Evolutionary conservation across 495 filamentous ascomycete species (phyloP).

Genomic region (Penicillium taxi): DNA sequence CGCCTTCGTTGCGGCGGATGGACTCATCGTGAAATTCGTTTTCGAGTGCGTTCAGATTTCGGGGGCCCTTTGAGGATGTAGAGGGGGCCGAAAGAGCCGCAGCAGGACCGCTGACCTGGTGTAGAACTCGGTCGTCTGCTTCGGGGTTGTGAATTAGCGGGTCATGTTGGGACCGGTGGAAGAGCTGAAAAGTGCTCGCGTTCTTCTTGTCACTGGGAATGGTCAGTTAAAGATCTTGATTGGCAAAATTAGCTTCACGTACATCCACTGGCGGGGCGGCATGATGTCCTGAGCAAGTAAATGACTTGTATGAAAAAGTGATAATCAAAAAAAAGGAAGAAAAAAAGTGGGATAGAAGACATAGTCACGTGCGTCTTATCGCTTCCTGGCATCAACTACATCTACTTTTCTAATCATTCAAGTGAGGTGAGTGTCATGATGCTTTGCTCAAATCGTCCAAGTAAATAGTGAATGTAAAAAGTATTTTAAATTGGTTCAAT

Average conservation of each 20-base stretch:
- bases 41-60: conserved; percentile 61
- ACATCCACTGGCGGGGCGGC: conserved; percentile 84
- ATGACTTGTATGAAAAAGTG: conserved; percentile 4
- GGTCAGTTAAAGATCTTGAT: conserved; percentile 6
- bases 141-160: conserved; percentile 82
- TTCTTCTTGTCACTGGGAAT: conserved; percentile 78
- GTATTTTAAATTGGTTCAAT: too few species aligned
- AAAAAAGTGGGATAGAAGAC: conserved; percentile 32
- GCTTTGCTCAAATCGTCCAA: too few species aligned
- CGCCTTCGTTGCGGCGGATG: conserved; percentile 84
- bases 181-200: conserved; percentile 84
- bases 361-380: conserved; percentile 34
- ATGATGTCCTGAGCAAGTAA: conserved; percentile 40
- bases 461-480: too few species aligned
- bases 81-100: conserved; percentile 15
- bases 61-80: conserved; percentile 30
- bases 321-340: conserved; percentile 17
- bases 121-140: conserved; percentile 75
- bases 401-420: too few species aligned
- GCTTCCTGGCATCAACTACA: too few species aligned
- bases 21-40: conserved; percentile 61
- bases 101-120: conserved; percentile 36
- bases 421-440: conserved; percentile 2
- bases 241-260: too few species aligned
- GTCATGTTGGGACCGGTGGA: conserved; percentile 94